Evolutionary conservation across 768 basidiomycete species (phyloP), one percentile per base, ranked within the genome.

Genomic region (Saitozyma sp.): DNA sequence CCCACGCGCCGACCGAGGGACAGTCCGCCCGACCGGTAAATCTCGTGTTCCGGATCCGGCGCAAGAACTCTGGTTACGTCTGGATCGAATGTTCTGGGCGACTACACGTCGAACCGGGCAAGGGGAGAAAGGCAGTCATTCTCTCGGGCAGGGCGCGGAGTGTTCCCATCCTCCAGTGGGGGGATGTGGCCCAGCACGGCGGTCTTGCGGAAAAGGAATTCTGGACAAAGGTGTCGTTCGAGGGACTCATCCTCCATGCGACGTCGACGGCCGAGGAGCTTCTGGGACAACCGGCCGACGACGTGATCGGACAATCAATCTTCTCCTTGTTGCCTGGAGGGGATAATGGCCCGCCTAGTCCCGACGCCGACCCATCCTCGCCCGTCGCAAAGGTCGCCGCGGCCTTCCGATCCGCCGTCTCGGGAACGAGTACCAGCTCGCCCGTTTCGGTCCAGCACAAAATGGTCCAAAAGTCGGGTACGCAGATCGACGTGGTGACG

Each of bases 41-140:
- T 75, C 82, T 97, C 11, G 84, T 97, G 43, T 97, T 92, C 82
- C 84, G 95, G 3, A 89, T 91, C 8, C 83, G 84, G 39, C 85
- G 88, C 8, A 91, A 89, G 76, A 68, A 78, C 51, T 85, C 66
- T 52, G 82, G 82, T 1, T 93, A 89, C 79, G 84, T 92, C 17
- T 99, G 95, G 95, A 83, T 98, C 14, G 92, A 96, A 76, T 89
- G 87, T 54, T 83, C 88, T n/a, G 95, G 95, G 1, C 83, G 91
- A 39, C 83, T 98, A 46, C 89, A 94, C 71, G 85, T 90, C 59
- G 95, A 99, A 81, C 88, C 92, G 0, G 92, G 92, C 1, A 97
- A 97, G 74, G 92, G 92, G 0, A 83, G 92, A 43, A 96, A 98
- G 80, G 91, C 92, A 1, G 92, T 99, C 73, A 86, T 99, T 42